phyloP scores from a whole-genome alignment of 2,329 filamentous ascomycete genomes.

The Paecilomyces dactylethromorphus region DNA sequence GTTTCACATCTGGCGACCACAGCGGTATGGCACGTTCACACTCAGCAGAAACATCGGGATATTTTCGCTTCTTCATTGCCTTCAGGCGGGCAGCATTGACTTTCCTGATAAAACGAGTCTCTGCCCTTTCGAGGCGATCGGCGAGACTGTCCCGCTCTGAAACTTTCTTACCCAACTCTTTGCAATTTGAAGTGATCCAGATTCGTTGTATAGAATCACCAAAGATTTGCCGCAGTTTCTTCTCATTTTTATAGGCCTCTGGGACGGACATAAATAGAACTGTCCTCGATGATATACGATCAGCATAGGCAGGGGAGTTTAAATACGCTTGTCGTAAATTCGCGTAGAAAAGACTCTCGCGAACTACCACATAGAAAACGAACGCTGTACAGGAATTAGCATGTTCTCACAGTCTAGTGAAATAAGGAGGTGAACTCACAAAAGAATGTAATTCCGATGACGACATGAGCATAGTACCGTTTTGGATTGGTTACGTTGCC shows the following conservation, averaged over 20 bases:
- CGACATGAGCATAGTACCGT: conserved; percentile 71
- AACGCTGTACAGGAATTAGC: conserved; percentile 46
- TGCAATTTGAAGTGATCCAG: conserved; percentile 75
- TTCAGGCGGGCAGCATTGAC: conserved; percentile 67
- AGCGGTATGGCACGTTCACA: conserved; percentile 21
- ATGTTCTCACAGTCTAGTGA: neutral
- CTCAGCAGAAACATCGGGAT: conserved; percentile 18
- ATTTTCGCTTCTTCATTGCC: conserved; percentile 34
- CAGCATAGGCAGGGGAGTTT: conserved; percentile 73
- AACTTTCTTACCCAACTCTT: conserved; percentile 70
- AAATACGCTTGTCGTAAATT: conserved; percentile 88
- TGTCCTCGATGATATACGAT: conserved; percentile 80
- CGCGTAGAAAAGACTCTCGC: conserved; percentile 85
- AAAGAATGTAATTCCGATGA: conserved; percentile 74
- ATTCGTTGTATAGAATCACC: conserved; percentile 71
- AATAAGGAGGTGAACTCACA: conserved; percentile 32
- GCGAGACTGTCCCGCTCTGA: conserved; percentile 72
- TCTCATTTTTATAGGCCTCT: conserved; percentile 66
- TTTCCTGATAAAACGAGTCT: conserved; percentile 73
- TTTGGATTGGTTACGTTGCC: conserved; percentile 62
- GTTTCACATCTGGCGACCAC: conserved; percentile 40
- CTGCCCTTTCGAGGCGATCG: conserved; percentile 74
- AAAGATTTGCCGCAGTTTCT: conserved; percentile 69
- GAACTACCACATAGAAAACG: conserved; percentile 76
- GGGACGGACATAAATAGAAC: conserved; percentile 86